Conservation (phyloP, 208 protist species). For the Trypanosomatidae sp. region DNA sequence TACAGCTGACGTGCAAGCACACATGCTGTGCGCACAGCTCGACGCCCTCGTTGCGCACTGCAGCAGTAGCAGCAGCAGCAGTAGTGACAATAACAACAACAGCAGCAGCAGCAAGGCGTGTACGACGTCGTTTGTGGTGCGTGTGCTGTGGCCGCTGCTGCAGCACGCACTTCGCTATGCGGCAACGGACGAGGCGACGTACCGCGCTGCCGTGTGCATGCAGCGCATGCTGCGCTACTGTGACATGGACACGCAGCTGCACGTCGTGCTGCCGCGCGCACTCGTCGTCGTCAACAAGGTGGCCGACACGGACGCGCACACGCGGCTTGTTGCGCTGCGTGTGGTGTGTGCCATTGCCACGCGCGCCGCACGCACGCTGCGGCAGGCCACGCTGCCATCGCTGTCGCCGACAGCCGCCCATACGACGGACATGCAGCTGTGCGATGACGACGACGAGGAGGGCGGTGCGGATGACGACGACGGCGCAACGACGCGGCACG, state of each 20-base stretch:
- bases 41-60: slow-evolving; percentile 2
- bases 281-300: slow-evolving; percentile 17
- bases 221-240: slow-evolving; percentile 15
- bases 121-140: neutral
- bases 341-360: slow-evolving; percentile 12
- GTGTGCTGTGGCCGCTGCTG: slow-evolving; percentile 31
- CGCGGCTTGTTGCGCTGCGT: slow-evolving; percentile 40
- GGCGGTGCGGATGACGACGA: slow-evolving; percentile 6
- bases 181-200: slow-evolving; percentile 22
- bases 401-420: neutral
- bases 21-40: slow-evolving; percentile 20
- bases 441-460: slow-evolving; percentile 16
- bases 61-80: neutral
- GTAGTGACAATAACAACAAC: neutral
- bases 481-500: neutral
- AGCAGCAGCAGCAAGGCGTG: too few species aligned
- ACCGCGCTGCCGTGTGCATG: slow-evolving; percentile 23
- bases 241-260: slow-evolving; percentile 10
- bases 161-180: slow-evolving; percentile 22
- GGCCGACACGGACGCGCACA: slow-evolving; percentile 7
- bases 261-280: slow-evolving; percentile 33
- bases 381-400: neutral
- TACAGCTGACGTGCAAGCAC: slow-evolving; percentile 25
- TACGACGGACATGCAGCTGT: neutral
- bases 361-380: neutral